phyloP scores from a whole-genome alignment of 1,284 basidiomycete genomes.

The Rhodofomes roseus region DNA sequence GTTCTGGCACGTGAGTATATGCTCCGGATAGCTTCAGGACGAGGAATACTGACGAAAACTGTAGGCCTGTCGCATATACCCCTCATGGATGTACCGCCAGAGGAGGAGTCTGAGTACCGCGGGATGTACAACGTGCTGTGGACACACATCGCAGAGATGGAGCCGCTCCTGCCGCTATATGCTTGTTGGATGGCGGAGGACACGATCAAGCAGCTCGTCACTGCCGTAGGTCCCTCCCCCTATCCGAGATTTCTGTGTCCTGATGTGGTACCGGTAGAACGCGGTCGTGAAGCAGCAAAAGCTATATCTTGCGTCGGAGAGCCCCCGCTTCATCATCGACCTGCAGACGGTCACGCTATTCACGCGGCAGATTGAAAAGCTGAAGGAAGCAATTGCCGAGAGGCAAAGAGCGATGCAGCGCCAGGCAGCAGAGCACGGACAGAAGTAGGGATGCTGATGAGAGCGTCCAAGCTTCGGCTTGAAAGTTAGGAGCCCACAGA shows the following conservation, averaged over 20 bases:
- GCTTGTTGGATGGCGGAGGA: constrained; percentile 42
- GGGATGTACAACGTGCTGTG: constrained; percentile 42
- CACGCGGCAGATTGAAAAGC: constrained; percentile 38
- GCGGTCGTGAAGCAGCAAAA: constrained; percentile 49
- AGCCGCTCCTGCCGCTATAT: constrained; percentile 44
- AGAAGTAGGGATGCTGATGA: neutral
- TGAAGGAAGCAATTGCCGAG: constrained; percentile 35
- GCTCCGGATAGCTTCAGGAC: too few relatives aligned
- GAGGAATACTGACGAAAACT: neutral
- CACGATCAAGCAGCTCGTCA: constrained; percentile 41
- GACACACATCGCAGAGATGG: constrained; percentile 42
- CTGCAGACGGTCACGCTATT: constrained; percentile 42
- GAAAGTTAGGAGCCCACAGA: too few relatives aligned
- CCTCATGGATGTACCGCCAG: constrained; percentile 34
- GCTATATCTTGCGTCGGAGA: constrained; percentile 35
- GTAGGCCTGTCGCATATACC: constrained; percentile 1
- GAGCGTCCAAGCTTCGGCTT: too few relatives aligned
- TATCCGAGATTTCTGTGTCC: neutral
- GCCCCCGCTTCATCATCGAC: constrained; percentile 48
- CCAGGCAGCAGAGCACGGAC: neutral
- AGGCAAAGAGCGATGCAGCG: neutral
- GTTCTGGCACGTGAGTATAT: constrained; percentile 3
- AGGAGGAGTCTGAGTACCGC: constrained; percentile 48
- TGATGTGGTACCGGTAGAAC: constrained; percentile 33
- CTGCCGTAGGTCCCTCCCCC: constrained; percentile 41